Evolutionary conservation across 1,284 basidiomycete genomes (phyloP).

Genomic region (Ustanciosporium gigantosporum): DNA sequence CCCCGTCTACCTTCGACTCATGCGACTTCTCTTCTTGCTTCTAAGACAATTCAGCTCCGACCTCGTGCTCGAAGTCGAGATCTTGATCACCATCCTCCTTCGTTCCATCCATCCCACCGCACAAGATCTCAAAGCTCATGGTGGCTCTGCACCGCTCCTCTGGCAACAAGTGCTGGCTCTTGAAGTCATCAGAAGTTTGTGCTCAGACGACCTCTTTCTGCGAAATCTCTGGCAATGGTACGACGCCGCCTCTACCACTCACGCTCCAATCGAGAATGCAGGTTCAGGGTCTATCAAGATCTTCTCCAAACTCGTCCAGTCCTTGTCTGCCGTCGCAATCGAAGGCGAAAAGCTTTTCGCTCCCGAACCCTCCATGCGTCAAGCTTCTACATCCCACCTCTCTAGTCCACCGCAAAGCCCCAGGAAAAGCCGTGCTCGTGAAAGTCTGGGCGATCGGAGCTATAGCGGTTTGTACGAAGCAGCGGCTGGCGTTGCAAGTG

Average conservation of each 20-base stretch:
- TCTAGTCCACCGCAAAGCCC: constrained; percentile 15
- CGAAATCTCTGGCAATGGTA: constrained; percentile 55
- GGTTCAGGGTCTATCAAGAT: constrained; percentile 20
- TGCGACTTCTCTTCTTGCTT: constrained; percentile 87
- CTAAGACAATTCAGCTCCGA: constrained; percentile 87
- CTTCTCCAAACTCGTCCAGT: constrained; percentile 46
- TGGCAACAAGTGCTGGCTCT: constrained; percentile 58
- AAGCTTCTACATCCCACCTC: neutral
- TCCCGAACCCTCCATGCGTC: constrained; percentile 13
- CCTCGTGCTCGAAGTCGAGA: constrained; percentile 57
- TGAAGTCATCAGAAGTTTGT: constrained; percentile 53
- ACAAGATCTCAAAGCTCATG: constrained; percentile 20
- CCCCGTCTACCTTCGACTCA: constrained; percentile 84
- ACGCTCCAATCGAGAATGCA: constrained; percentile 1
- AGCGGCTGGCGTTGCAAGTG: constrained; percentile 47
- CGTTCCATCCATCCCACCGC: constrained; percentile 28
- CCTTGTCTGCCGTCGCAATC: constrained; percentile 21
- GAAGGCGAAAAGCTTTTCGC: constrained; percentile 32
- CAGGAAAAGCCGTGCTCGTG: constrained; percentile 12
- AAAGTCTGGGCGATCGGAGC: constrained; percentile 33
- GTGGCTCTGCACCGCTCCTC: constrained; percentile 17
- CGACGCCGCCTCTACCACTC: constrained; percentile 15
- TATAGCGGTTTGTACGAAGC: constrained; percentile 53
- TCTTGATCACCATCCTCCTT: constrained; percentile 56
- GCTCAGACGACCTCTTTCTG: constrained; percentile 48